Evolutionary conservation across 352 stramenopile genomes (phyloP).

Genomic region (Phytophthora nicotianae): DNA sequence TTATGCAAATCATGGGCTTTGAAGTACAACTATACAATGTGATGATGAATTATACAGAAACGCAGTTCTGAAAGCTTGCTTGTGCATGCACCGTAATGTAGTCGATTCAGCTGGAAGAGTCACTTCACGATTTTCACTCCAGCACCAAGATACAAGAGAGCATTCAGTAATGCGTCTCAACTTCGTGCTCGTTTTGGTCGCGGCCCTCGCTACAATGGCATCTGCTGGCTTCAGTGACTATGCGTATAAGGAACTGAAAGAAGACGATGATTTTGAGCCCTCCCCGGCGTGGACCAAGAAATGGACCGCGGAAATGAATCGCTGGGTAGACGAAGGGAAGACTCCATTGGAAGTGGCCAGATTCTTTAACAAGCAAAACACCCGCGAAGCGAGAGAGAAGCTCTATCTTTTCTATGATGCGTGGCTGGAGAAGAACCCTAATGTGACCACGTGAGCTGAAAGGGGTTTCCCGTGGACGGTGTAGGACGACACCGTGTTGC

Average conservation of each 20-base stretch:
- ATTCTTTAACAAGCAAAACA: neutral
- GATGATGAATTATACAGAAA: no score
- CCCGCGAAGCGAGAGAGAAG: neutral
- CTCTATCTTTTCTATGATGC: neutral
- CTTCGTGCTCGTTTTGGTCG: neutral
- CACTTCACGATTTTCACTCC: neutral
- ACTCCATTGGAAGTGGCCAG: neutral
- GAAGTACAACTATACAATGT: no score
- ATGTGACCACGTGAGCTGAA: neutral
- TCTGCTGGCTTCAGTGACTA: neutral
- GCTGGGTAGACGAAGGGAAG: constrained; percentile 5
- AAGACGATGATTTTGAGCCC: constrained; percentile 1
- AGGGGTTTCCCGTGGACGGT: neutral
- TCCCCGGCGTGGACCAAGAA: neutral
- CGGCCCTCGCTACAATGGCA: neutral
- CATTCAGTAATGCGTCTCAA: neutral
- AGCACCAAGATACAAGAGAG: neutral
- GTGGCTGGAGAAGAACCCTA: neutral
- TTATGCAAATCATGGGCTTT: no score
- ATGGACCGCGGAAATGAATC: constrained; percentile 1
- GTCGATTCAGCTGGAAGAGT: no score
- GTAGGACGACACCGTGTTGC: no score
- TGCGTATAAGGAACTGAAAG: neutral
- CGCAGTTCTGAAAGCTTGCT: no score
- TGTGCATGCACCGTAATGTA: no score